Evolutionary conservation across 805 yeast genomes (phyloP), one percentile per base, ranked within the genome.

Genomic region (Saturnispora serradocipensis): DNA sequence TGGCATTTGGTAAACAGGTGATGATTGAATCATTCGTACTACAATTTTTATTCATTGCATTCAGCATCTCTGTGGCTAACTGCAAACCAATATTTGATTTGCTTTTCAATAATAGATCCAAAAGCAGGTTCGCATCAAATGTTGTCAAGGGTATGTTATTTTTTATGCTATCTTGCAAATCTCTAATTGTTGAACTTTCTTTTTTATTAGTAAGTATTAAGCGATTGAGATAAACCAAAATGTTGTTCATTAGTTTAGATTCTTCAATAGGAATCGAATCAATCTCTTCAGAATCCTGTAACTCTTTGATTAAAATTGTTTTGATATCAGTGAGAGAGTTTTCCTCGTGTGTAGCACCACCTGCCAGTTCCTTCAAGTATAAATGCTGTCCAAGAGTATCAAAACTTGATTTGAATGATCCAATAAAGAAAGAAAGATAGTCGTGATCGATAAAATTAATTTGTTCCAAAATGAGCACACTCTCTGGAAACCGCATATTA

Each of bases 1-100:
- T 68, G 0, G 71, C 71, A 2, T 71, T 63, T 3, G 77, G 72
- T 35, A 69, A 61, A 6, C 64, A 53, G 1, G 62, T 61, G 6
- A 48, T 25, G 4, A 20, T 28, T 45, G 3, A 53, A 11, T 10
- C 22, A 15, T 30, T 48, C 7, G 16, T n/a, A 34, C 5, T 54
- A 16, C 3, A 56, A 57, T 30, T 54, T 46, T 38, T 48, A 56
- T 42, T 50, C 60, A 54, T 59, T 64, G 66, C 73, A 57, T 42
- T 64, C 59, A 1, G 54, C 36, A 75, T 55, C 20, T 57, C 56
- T 20, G 61, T 56, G 0, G 77, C 75, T 22, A 68, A 56, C 0
- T 44, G 53, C 47, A 30, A 54, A 35, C 49, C 58, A 4, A 49
- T 51, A n/a, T 54, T 53, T 3, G 67, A 59, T 45, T 57, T 61